Evolutionary conservation across 495 filamentous ascomycete species (phyloP).

Genomic region (Aspergillus coremiiformis): DNA sequence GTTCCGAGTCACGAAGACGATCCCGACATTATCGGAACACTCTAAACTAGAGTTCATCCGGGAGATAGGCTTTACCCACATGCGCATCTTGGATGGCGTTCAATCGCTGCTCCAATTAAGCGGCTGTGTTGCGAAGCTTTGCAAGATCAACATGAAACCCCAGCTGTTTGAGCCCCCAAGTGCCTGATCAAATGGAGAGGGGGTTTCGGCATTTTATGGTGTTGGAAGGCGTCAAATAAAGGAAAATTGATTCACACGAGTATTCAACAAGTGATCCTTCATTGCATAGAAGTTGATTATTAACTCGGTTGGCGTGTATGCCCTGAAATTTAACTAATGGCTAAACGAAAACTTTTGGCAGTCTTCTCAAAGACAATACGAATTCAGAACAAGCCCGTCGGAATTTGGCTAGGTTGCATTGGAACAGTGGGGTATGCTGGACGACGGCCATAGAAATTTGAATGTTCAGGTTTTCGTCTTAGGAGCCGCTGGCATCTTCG

Average conservation of each 20-base stretch:
- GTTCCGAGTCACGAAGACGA: conserved; percentile 97
- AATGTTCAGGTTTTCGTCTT: conserved; percentile 3
- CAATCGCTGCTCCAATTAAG: conserved; percentile 90
- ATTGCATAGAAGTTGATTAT: neutral
- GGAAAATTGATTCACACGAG: neutral
- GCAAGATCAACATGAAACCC: conserved; percentile 92
- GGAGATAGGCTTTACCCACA: conserved; percentile 98
- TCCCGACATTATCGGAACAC: conserved; percentile 83
- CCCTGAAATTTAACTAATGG: neutral
- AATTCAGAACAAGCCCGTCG: neutral
- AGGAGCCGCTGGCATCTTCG: conserved; percentile 54
- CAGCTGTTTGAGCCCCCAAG: conserved; percentile 62
- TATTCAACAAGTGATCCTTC: neutral
- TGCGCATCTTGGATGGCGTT: conserved; percentile 95
- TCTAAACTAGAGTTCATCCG: conserved; percentile 92
- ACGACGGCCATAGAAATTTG: neutral
- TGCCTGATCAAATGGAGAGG: conserved; percentile 16
- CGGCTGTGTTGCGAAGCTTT: conserved; percentile 82
- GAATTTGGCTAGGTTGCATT: neutral
- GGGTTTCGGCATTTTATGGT: conserved; percentile 11
- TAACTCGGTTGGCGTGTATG: neutral
- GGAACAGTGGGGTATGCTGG: neutral
- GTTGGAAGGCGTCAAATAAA: conserved; percentile 10
- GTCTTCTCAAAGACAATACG: neutral
- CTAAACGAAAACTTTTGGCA: neutral